Evolutionary conservation across 2,329 filamentous ascomycete genomes (phyloP), one percentile per base, ranked within the genome.

Genomic region (Amauroascus niger): DNA sequence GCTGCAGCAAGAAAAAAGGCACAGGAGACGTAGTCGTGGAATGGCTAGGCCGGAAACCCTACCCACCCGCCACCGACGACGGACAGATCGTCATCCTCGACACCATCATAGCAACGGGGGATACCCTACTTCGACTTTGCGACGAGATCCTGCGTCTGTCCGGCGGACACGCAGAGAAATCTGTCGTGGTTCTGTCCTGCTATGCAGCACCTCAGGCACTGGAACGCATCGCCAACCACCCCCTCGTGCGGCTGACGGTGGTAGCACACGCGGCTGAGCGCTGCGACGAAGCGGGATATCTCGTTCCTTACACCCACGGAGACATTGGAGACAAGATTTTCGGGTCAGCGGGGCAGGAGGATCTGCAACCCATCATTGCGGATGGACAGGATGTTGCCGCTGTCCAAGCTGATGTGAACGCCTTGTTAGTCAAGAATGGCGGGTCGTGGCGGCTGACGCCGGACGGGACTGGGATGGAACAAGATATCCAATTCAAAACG

Each of bases 1-100:
- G 48, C 8, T 51, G 48, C 24, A 51, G 48, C 48, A 51, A 51
- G 24, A 30, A 41, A 22, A 51, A 51, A 22, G 48, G 35, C 26
- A 39, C 48, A 1, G 9, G 24, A 18, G 28, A 41, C 9, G 37
- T 43, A 9, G 14, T 32, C 2, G 37, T 28, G 6, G 48, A 51
- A 43, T 51, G 48, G 48, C 37, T 28, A 2, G 48, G 48, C 6
- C 48, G 48, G 7, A 43, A 32, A 35, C 48, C 48, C 7, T 51
- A 41, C 14, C 48, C 48, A 8, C 22, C 13, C 4, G 48, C n/a
- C 9, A 20, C 37, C 13, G 48, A 41, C 13, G 48, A 51, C 37
- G 48, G 48, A 20, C 22, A 28, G 13, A 9, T 51, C 11, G 20
- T 41, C 37, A 43, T 51, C 20, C 28, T 51, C 37, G 48, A 51